phyloP scores from a whole-genome alignment of 2,329 filamentous ascomycete genomes.

The Talaromyces sp. region DNA sequence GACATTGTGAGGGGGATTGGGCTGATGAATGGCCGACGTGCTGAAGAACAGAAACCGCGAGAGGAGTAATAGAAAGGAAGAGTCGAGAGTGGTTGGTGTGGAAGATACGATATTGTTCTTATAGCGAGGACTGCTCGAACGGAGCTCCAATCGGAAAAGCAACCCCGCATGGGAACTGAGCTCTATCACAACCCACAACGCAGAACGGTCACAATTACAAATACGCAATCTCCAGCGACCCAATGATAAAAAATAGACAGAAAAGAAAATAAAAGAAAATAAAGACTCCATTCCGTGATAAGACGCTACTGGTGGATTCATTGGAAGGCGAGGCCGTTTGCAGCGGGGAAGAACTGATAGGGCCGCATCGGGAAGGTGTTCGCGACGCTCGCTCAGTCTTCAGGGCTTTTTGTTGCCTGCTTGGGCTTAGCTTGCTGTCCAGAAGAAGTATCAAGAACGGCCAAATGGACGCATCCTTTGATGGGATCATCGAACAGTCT shows the following conservation, averaged over 20 bases:
- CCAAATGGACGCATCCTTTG: background rate
- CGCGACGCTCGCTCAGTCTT: background rate
- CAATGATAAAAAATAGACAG: background rate
- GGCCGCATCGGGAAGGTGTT: conserved; percentile 12
- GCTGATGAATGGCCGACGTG: background rate
- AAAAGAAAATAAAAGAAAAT: background rate
- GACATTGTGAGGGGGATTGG: background rate
- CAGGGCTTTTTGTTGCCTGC: background rate
- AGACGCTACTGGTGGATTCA: background rate
- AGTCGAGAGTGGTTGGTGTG: background rate
- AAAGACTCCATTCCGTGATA: background rate
- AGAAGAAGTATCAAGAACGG: conserved; percentile 12
- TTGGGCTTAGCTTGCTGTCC: conserved; percentile 3
- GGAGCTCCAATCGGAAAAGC: background rate
- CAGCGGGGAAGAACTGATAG: background rate
- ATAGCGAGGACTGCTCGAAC: conserved; percentile 1
- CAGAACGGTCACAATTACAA: background rate
- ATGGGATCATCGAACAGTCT: background rate
- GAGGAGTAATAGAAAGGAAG: background rate
- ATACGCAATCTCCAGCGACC: background rate
- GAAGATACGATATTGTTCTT: background rate
- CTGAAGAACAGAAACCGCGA: background rate
- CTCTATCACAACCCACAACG: background rate
- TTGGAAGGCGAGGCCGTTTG: background rate
- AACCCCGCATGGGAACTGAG: background rate